Evolutionary conservation across 345 rosid species (phyloP), one percentile per base, ranked within the genome.

Genomic region (Citrus australasica): DNA sequence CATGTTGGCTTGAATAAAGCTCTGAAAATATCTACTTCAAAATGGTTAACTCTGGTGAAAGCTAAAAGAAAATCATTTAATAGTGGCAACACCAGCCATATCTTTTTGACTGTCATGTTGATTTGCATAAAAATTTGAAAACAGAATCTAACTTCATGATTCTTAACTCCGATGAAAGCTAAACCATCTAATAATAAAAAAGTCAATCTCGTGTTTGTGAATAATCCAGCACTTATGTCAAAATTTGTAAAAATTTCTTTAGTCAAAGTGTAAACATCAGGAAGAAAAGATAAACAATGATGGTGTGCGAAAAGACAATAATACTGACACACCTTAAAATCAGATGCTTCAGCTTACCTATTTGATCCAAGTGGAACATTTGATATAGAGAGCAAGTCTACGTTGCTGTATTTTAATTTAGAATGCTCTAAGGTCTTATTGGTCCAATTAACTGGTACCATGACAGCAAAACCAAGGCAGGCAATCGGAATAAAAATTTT

Each of bases 401-500:
- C 85, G 68, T 91, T 82, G 74, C 97, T 92, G 82, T 84, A 88
- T 66, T 89, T 87, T 51, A 92, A 71, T 37, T 87, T 83, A 13
- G 91, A 83, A 63, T n/a, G 84, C 86, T 89, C 85, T 69, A 93
- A 82, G 73, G 94, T 91, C 73, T 58, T 76, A 65, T 92, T 92
- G 3, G 94, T 95, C 98, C 97, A 93, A 79, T 93, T 92, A 73
- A 95, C 95, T 6, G 99, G 99, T 30, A 95, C 89, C 89, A 88
- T 86, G 67, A 95, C 81, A 0, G 92, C 28, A 77, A 95, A 88
- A 67, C 96, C 96, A 80, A 92, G 82, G 55, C 86, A 71, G 46
- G 98, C 89, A 73, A 95, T 83, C 10, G 99, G 98, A 67, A 85
- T 90, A 84, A 95, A 93, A 61, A 93, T 88, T 84, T 93, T 95